A percentile compares a stretch with the other conserved stretches of the same genome.
Evolutionary conservation across 148 eudicot species (phyloP).

Genomic region (Fagopyrum esculentum): DNA sequence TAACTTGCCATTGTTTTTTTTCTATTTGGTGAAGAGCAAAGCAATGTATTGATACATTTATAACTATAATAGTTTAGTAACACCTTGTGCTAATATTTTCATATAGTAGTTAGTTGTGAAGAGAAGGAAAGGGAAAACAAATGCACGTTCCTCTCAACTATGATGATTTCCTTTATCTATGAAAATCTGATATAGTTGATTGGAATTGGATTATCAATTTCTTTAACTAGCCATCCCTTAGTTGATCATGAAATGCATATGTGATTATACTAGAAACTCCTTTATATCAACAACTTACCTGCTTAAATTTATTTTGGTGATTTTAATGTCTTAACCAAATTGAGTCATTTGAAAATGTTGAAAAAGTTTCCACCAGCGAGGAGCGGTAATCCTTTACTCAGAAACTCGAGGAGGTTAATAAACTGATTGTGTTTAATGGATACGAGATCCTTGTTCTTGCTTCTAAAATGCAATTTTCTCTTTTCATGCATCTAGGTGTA

Average conservation of each 20-base stretch:
- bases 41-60: background rate
- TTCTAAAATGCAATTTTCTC: background rate
- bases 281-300: too few species aligned
- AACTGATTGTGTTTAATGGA: background rate
- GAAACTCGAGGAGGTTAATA: constrained; percentile 83
- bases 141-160: background rate
- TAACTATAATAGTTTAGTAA: background rate
- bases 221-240: background rate
- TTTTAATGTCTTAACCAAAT: too few species aligned
- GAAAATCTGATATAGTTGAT: background rate
- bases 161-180: background rate
- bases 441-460: background rate
- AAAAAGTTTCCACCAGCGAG: constrained; percentile 20
- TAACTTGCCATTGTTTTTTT: background rate
- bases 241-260: background rate
- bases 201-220: too few species aligned
- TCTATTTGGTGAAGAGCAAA: background rate
- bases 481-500: background rate
- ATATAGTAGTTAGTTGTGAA: background rate
- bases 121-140: background rate
- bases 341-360: too few species aligned
- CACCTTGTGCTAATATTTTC: background rate
- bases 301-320: too few species aligned
- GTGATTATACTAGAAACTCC: background rate
- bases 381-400: constrained; percentile 58